phyloP scores from a whole-genome alignment of 768 basidiomycete genomes.

The Tubosaeta sp. region DNA sequence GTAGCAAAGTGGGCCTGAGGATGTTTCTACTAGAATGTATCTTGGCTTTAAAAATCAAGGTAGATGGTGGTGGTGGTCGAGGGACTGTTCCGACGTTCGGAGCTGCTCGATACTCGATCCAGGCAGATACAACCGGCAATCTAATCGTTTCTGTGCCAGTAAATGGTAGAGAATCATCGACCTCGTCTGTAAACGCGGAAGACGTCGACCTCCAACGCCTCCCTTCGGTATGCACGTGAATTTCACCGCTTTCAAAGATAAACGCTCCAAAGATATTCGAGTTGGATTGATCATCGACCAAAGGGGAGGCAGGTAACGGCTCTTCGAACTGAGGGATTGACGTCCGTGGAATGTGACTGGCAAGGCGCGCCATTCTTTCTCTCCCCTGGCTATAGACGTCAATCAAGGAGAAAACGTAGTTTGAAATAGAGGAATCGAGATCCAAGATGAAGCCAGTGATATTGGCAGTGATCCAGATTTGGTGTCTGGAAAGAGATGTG shows the following conservation, averaged over 20 bases:
- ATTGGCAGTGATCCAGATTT: slow-evolving; percentile 58
- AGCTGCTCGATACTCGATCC: slow-evolving; percentile 74
- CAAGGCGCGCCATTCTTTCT: slow-evolving; percentile 66
- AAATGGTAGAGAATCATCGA: slow-evolving; percentile 52
- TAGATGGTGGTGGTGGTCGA: slow-evolving; percentile 44
- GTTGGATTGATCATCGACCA: slow-evolving; percentile 34
- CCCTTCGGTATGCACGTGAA: slow-evolving; percentile 61
- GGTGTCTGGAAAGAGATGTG: slow-evolving; percentile 42
- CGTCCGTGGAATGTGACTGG: slow-evolving; percentile 48
- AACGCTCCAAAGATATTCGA: slow-evolving; percentile 64
- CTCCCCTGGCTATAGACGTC: slow-evolving; percentile 84
- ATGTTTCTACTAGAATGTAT: slow-evolving; percentile 87
- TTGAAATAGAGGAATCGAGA: slow-evolving; percentile 75
- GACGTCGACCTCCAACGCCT: slow-evolving; percentile 39
- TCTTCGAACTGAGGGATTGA: slow-evolving; percentile 3
- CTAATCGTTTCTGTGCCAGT: slow-evolving; percentile 57
- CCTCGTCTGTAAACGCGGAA: slow-evolving; percentile 35
- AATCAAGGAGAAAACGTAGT: slow-evolving; percentile 74
- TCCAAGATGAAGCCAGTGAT: slow-evolving; percentile 86
- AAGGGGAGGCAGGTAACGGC: slow-evolving; percentile 1
- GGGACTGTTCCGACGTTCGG: slow-evolving; percentile 38
- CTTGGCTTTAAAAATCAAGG: slow-evolving; percentile 79
- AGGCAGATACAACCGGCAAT: slow-evolving; percentile 75
- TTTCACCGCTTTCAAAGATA: slow-evolving; percentile 80
- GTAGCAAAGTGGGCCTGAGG: slow-evolving; percentile 75